Base-by-base conservation (phyloP, 208 protist species). In the Acanthamoeba triangularis region DNA sequence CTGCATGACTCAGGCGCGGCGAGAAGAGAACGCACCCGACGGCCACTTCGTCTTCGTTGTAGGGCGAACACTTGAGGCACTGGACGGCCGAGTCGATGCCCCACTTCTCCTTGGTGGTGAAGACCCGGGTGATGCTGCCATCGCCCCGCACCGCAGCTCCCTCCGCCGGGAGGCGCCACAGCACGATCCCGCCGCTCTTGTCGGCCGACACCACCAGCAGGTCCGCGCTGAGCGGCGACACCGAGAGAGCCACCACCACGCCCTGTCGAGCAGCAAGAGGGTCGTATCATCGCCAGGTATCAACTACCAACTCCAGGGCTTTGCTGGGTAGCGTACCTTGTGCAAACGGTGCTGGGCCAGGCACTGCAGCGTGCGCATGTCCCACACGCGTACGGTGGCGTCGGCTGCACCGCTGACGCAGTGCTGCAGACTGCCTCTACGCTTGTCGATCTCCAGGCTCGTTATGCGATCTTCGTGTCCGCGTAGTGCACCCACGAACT, bases 401-500 rank as follows among this genome's bases (percentile, higher is more conserved):
- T 93, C 87, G n/a, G 87, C 87, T 41, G 87, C 52, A 0, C 87
- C 65, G 87, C 41, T 78, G 25, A 37, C 87, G 65, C 87, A 93
- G 30, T 33, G 23, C 74, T 25, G 3, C 16, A n/a, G 5, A 2
- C 10, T 10, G 8, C 65, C 30, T n/a, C 25, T n/a, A n/a, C 49
- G 84, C 69, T 30, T 74, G 87, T 44, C 23, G n/a, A 93, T 13
- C 28, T 52, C 87, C 10, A 93, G 87, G 61, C 87, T 28, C 35
- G 87, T 93, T 8, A 93, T 28, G 37, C 87, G 87, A 33, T 93
- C 87, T 52, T 69, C 65, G 59, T 93, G 87, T 10, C 87, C 87
- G 28, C 65, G 56, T 35, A 93, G 87, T 13, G 65, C 52, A 37
- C 87, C 87, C 18, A 69, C 59, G 37, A 93, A 93, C 87, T 37